Conservation (phyloP, 78 protist species). For the Dictyostelium brefeldianum region DNA sequence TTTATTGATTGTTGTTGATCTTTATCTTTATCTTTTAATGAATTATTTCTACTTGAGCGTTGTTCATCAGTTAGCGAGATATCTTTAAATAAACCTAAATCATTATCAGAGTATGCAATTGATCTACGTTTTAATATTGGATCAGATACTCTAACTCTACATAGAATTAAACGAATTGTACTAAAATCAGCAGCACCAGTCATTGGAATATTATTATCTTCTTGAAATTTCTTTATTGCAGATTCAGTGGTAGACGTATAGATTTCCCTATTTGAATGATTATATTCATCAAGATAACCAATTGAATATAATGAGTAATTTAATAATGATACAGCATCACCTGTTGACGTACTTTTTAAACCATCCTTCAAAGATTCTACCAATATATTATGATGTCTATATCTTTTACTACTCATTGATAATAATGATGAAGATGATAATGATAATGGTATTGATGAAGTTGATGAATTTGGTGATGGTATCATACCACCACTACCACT, state of each 20-base stretch:
- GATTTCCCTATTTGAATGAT: background rate
- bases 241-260: conserved; percentile 32
- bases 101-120: background rate
- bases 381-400: conserved; percentile 14
- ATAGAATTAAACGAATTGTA: conserved; percentile 25
- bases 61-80: conserved; percentile 16
- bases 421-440: background rate
- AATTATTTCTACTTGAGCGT: background rate
- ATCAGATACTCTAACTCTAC: background rate
- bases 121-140: conserved; percentile 22
- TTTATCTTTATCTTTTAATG: conserved; percentile 2
- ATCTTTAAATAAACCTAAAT: conserved; percentile 25
- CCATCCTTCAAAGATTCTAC: conserved; percentile 61
- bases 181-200: conserved; percentile 58
- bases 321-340: conserved; percentile 31
- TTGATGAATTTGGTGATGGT: conserved; percentile 25
- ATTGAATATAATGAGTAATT: conserved; percentile 33
- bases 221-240: conserved; percentile 57
- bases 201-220: conserved; percentile 4
- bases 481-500: background rate
- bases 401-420: conserved; percentile 1
- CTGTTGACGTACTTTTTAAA: conserved; percentile 7
- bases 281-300: conserved; percentile 51
- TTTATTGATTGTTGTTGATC: too few species aligned
- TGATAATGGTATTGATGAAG: background rate